phyloP scores from a whole-genome alignment of 768 basidiomycete genomes.

The Suillus placidus region DNA sequence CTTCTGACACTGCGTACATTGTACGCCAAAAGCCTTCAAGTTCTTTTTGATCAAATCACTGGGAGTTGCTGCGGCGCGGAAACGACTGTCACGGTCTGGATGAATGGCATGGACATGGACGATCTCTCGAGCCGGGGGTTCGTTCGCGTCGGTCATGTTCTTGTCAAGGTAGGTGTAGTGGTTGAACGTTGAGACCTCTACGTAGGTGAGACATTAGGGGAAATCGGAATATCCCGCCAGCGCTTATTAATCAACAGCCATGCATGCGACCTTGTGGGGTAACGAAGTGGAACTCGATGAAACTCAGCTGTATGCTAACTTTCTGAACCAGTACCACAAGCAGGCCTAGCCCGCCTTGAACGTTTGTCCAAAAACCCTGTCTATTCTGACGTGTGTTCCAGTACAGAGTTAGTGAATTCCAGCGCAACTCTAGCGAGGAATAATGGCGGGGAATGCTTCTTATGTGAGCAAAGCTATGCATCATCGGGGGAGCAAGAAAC shows the following conservation, averaged over 20 bases:
- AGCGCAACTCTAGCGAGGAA: neutral
- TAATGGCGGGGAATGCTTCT: neutral
- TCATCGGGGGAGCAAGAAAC: neutral
- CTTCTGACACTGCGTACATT: slow-evolving; percentile 21
- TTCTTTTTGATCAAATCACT: slow-evolving; percentile 16
- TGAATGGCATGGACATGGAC: slow-evolving; percentile 14
- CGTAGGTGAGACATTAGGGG: neutral
- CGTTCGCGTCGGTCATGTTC: neutral
- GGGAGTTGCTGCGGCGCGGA: slow-evolving; percentile 14
- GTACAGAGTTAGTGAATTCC: neutral
- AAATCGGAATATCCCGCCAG: too few species aligned
- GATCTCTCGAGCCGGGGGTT: neutral
- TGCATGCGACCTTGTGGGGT: too few species aligned
- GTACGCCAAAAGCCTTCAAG: slow-evolving; percentile 5
- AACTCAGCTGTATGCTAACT: too few species aligned
- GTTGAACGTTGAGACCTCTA: too few species aligned
- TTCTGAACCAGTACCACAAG: neutral
- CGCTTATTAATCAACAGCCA: too few species aligned
- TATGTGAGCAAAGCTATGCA: neutral
- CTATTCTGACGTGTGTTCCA: neutral
- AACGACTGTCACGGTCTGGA: slow-evolving; percentile 14
- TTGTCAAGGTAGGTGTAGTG: neutral
- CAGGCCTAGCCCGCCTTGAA: neutral
- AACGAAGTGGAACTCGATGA: too few species aligned
- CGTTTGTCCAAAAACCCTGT: neutral